Base-by-base conservation (phyloP, 768 basidiomycete genomes). In the Hypholoma fasciculare region DNA sequence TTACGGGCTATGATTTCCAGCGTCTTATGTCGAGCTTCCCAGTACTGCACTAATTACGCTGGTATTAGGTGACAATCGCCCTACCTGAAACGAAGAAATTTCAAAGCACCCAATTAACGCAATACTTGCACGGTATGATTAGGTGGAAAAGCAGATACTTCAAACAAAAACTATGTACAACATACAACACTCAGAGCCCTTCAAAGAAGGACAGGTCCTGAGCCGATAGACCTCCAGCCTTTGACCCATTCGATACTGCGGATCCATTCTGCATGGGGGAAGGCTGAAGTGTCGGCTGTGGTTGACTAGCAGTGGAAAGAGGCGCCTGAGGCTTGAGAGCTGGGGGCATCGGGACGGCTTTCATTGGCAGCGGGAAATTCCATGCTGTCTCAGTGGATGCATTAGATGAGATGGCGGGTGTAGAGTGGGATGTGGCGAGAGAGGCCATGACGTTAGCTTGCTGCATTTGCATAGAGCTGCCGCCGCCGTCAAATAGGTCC, bases 181-280 rank as follows among this genome's bases (percentile, higher is more conserved):
- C 20, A 52, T 52, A 40, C 26, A 46, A 53, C 19, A 51, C 34
- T 61, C 64, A 71, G 44, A 73, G 65, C 37, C 90, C 88, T 72
- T 94, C 92, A 68, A 94, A 95, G 71, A 95, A 94, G 16, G 88
- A 91, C 52, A 94, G 69, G 78, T 94, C 93, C 72, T 92, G 89
- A 2, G 90, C 92, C 3, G 88, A 89, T 50, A 94, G 70, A 4
- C 87, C 88, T 12, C 85, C 84, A 8, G 67, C 63, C 27, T 60
- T 63, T 9, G 64, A 57, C 5, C 66, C 47, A 14, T 63, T 58
- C 1, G 71, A 55, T 9, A 72, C 57, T 13, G 71, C 59, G 19
- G 67, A 46, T 14, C 20, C 59, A 40, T 26, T 52, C 30, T 42
- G 54, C 47, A 40, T 37, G 27, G 61, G 19, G 23, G 52, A 49